A percentile compares a stretch with the other conserved stretches of the same genome.
These are phyloP conservation scores for Favolaschia claudopus DNA, from an alignment of 768 basidiomycete genomes.

Conservation along the genomic window DNA sequence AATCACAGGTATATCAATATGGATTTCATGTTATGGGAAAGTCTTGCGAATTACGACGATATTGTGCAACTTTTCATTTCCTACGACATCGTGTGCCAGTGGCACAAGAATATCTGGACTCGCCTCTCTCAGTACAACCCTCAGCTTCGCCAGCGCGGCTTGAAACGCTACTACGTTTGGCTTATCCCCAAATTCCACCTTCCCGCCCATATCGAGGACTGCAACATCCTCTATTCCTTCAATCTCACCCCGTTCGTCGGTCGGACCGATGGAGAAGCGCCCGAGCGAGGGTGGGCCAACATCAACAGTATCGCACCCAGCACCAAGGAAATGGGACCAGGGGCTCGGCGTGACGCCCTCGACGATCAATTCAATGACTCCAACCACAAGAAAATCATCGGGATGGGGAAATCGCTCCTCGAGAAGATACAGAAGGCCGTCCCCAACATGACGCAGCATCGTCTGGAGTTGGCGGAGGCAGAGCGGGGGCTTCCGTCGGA, in stretches of 20 bases:
- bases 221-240: conserved; percentile 28
- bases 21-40: conserved; percentile 35
- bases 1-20: conserved; percentile 19
- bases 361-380: conserved; percentile 9
- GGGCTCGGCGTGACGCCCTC: not conserved
- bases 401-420: not conserved
- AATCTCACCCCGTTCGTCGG: conserved; percentile 41
- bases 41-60: conserved; percentile 10
- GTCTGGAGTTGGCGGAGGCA: not conserved
- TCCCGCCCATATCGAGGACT: conserved; percentile 26
- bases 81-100: conserved; percentile 32
- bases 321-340: conserved; percentile 45
- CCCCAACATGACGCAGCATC: not conserved
- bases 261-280: conserved; percentile 43
- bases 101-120: conserved; percentile 20
- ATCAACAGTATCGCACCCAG: conserved; percentile 40
- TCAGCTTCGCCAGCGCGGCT: not conserved
- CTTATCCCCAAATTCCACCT: conserved; percentile 37
- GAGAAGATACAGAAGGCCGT: not conserved
- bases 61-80: conserved; percentile 20
- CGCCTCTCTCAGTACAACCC: conserved; percentile 21
- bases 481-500: not conserved
- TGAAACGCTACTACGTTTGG: conserved; percentile 2
- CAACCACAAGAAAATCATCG: conserved; percentile 6
- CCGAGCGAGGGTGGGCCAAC: conserved; percentile 39